These are phyloP conservation scores for Diaporthe aspalathi DNA, from an alignment of 2,329 filamentous ascomycete species.

Conservation along the genomic window DNA sequence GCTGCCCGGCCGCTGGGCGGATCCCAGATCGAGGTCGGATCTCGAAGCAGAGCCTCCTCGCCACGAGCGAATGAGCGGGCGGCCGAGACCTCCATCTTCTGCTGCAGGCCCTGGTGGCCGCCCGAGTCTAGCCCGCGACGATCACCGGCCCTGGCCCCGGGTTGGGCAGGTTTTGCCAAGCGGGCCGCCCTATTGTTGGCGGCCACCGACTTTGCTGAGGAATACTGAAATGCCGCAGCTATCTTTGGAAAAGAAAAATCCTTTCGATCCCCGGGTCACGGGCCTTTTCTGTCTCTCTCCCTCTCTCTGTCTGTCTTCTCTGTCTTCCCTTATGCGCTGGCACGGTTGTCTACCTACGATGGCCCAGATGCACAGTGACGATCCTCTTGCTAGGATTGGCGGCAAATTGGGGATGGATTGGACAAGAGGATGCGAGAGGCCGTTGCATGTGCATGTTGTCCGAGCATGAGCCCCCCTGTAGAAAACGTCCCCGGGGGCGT, in stretches of 20 bases:
- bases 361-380: conserved; percentile 17
- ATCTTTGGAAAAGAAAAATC: conserved; percentile 25
- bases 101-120: conserved; percentile 12
- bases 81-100: conserved; percentile 29
- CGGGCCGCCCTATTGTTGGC: conserved; percentile 13
- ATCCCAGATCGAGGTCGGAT: conserved; percentile 16
- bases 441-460: not conserved
- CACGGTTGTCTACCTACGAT: conserved; percentile 1
- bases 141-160: conserved; percentile 13
- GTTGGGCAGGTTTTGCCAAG: conserved; percentile 7
- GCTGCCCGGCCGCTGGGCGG: conserved; percentile 1
- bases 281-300: not conserved
- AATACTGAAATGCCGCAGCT: conserved; percentile 24
- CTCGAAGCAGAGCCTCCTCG: conserved; percentile 37
- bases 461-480: conserved; percentile 13
- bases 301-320: no score
- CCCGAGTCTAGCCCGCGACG: conserved; percentile 17
- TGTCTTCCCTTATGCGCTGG: no score
- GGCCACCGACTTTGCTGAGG: conserved; percentile 3
- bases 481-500: not conserved
- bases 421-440: conserved; percentile 13
- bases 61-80: conserved; percentile 15
- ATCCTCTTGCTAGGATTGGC: conserved; percentile 19
- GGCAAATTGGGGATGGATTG: not conserved
- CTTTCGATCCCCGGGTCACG: not conserved